These are phyloP conservation scores for Boletus eberwhitei DNA, from an alignment of 768 basidiomycete genomes.

Conservation along the genomic window DNA sequence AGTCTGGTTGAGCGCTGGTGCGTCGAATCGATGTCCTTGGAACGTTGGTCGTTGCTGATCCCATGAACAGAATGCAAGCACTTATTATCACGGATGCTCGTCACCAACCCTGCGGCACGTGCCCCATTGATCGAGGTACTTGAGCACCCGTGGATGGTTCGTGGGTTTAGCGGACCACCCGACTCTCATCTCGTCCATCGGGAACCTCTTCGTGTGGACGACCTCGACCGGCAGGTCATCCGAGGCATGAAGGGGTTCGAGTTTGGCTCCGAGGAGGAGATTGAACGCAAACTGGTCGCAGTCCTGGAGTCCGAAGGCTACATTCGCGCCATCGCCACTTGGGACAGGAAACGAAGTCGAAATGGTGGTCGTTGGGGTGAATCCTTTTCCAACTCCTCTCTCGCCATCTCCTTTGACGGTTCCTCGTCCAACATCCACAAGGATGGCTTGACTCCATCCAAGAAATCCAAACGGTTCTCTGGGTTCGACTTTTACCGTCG, in stretches of 20 bases:
- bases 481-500: constrained; percentile 93
- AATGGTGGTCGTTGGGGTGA: constrained; percentile 47
- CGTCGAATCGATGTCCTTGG: constrained; percentile 26
- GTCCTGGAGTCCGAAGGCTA: constrained; percentile 81
- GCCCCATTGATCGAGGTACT: constrained; percentile 85
- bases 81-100: constrained; percentile 90
- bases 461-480: constrained; percentile 84
- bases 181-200: constrained; percentile 84
- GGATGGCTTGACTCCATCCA: constrained; percentile 42
- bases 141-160: constrained; percentile 88
- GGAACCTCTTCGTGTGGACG: constrained; percentile 84
- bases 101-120: constrained; percentile 84
- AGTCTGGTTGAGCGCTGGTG: constrained; percentile 91
- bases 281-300: constrained; percentile 66
- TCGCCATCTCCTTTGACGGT: constrained; percentile 59
- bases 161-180: constrained; percentile 78
- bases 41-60: constrained; percentile 8
- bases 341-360: constrained; percentile 67
- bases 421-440: constrained; percentile 42
- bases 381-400: constrained; percentile 63
- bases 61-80: constrained; percentile 83
- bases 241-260: constrained; percentile 95
- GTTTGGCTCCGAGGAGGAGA: constrained; percentile 86
- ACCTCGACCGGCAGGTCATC: constrained; percentile 84
- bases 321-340: constrained; percentile 64